Conservation (phyloP, 192 early-diverging fungal species). For the Chytriomyces hyalinus region DNA sequence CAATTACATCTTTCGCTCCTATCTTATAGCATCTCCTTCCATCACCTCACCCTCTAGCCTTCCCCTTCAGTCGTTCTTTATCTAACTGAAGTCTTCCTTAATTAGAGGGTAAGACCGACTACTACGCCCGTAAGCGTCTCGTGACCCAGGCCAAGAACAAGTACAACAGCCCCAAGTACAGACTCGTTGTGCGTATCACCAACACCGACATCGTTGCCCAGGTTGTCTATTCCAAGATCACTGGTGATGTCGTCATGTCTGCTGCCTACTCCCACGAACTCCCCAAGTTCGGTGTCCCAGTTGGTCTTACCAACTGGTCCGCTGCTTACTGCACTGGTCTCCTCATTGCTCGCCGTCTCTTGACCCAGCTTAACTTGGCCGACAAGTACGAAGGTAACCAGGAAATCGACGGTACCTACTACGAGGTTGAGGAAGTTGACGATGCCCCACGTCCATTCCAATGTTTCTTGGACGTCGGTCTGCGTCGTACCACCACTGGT, state of each 20-base stretch:
- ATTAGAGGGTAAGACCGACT: slow-evolving; percentile 99
- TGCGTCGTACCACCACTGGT: slow-evolving; percentile 96
- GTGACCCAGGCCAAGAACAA: slow-evolving; percentile 99
- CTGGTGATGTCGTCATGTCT: slow-evolving; percentile 93
- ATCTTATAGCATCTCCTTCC: slow-evolving; percentile 65
- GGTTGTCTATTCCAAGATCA: slow-evolving; percentile 97
- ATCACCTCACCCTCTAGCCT: background rate
- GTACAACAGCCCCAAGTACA: slow-evolving; percentile 99
- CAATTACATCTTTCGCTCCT: slow-evolving; percentile 83
- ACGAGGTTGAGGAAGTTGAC: slow-evolving; percentile 81
- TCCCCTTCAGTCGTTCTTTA: background rate
- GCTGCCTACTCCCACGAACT: slow-evolving; percentile 98
- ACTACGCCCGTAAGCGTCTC: slow-evolving; percentile 98
- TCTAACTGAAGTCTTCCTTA: background rate
- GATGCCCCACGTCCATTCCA: slow-evolving; percentile 97
- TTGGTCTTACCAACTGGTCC: slow-evolving; percentile 99
- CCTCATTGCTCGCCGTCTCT: slow-evolving; percentile 91
- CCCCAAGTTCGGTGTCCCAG: slow-evolving; percentile 91
- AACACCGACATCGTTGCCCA: slow-evolving; percentile 97
- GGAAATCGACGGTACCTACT: slow-evolving; percentile 87
- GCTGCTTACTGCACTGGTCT: slow-evolving; percentile 99
- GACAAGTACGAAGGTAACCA: slow-evolving; percentile 96
- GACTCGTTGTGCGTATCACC: slow-evolving; percentile 99
- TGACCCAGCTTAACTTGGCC: slow-evolving; percentile 92
- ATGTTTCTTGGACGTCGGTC: slow-evolving; percentile 96